Evolutionary conservation across 257 asterid genomes (phyloP), one percentile per base, ranked within the genome.

Genomic region (Penstemon eatonii): DNA sequence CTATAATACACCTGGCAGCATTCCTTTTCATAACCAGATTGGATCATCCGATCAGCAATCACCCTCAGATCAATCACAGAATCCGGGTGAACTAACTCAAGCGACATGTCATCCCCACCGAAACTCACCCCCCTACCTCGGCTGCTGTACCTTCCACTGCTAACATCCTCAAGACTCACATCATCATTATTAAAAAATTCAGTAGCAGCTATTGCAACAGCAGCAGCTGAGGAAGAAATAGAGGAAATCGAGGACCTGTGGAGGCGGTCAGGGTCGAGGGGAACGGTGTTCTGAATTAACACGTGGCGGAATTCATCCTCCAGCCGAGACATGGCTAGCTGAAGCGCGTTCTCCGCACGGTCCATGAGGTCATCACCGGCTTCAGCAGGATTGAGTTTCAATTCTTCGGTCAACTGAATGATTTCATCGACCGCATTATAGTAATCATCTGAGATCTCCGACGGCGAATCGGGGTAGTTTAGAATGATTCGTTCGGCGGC

Each of bases 21-120:
- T 72, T 94, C 99, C 80, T 89, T 90, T 19, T 88, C 99, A 65
- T 94, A 94, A 57, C 96, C 96, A 13, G 95, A 82, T 55, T 92
- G 86, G 71, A 94, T 84, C 97, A 94, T 90, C 72, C 96, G 73
- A 69, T 83, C 88, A 0, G 99, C 96, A 69, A 94, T 94, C 79
- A 82, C 99, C 56, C 79, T 80, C 60, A 94, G 81, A 15, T 87
- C 96, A 65, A 55, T 46, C 18, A 86, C 81, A 7, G 96, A 86
- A 73, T 94, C 96, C 6, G 88, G 89, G 62, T 75, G 74, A 18
- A 93, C 78, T 85, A 93, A 79, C 62, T 91, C 96, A 38, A 87
- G 82, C 1, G 87, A 80, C 69, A 86, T 50, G 2, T 92, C 97
- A 37, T 83, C 96, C 40, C 76, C 87, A 33, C 92, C 89, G 11